phyloP scores from a whole-genome alignment of 2,329 filamentous ascomycete genomes.

The Stagonosporopsis chrysanthemi region DNA sequence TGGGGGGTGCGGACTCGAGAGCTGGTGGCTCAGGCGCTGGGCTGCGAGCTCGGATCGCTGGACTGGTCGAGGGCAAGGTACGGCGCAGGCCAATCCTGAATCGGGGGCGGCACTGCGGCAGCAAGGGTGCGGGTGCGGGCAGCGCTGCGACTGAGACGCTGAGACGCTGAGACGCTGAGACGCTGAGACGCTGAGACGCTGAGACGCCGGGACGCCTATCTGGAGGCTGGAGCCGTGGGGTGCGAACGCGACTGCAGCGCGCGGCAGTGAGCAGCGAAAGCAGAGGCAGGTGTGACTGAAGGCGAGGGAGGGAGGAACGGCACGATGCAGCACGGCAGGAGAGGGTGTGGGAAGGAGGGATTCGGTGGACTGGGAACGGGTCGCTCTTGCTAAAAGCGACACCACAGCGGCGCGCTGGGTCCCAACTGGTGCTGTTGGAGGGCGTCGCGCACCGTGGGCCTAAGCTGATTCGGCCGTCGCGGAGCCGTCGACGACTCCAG shows the following conservation, averaged over 20 bases:
- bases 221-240: constrained; percentile 1
- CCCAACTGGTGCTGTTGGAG: constrained; percentile 14
- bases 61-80: constrained; percentile 23
- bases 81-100: constrained; percentile 25
- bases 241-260: constrained; percentile 1
- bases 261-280: constrained; percentile 10
- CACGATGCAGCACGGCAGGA: constrained; percentile 18
- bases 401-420: constrained; percentile 24
- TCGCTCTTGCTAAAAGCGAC: constrained; percentile 24
- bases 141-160: neutral
- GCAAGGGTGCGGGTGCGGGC: constrained; percentile 19
- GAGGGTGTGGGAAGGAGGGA: constrained; percentile 20
- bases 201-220: neutral
- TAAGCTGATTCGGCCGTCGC: constrained; percentile 31
- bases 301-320: constrained; percentile 16
- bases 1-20: constrained; percentile 37
- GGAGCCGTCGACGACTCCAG: constrained; percentile 15
- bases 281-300: constrained; percentile 10
- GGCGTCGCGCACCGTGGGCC: constrained; percentile 9
- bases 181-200: too few relatives aligned
- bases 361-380: constrained; percentile 22
- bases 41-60: constrained; percentile 31
- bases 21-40: constrained; percentile 22
- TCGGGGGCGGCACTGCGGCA: constrained; percentile 8
- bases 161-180: neutral